Conservation (phyloP, 1,284 basidiomycete species). For the Wallemia hederae region DNA sequence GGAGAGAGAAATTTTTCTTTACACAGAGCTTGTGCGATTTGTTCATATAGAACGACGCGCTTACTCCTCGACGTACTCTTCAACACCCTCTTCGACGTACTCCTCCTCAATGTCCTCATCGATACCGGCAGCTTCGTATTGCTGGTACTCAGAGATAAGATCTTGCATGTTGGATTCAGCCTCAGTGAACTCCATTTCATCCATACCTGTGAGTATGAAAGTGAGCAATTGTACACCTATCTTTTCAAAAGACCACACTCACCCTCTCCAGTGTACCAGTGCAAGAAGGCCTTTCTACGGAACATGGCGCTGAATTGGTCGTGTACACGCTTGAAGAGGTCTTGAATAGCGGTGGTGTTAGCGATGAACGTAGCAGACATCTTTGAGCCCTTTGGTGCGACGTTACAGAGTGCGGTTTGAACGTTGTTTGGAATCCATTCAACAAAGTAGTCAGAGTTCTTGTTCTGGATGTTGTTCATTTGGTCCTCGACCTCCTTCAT, state of each 20-base stretch:
- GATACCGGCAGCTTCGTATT: constrained; percentile 5
- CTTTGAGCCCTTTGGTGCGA: constrained; percentile 69
- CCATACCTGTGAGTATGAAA: constrained; percentile 6
- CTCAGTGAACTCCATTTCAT: constrained; percentile 41
- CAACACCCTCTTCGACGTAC: constrained; percentile 5
- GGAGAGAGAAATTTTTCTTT: neutral
- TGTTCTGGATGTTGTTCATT: constrained; percentile 89
- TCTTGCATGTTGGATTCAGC: constrained; percentile 93
- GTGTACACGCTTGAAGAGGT: constrained; percentile 87
- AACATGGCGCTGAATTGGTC: constrained; percentile 98
- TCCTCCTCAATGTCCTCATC: constrained; percentile 6
- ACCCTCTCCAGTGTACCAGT: constrained; percentile 95
- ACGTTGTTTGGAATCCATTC: constrained; percentile 99
- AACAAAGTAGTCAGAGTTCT: constrained; percentile 91
- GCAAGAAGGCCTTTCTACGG: constrained; percentile 93
- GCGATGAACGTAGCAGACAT: constrained; percentile 82
- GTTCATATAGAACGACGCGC: too few species aligned
- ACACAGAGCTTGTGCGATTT: too few species aligned
- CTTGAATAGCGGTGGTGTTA: constrained; percentile 90
- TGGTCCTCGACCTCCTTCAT: constrained; percentile 99
- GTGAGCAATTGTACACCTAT: constrained; percentile 4
- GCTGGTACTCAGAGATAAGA: constrained; percentile 43
- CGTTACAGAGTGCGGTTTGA: constrained; percentile 65
- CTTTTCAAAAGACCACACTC: constrained; percentile 92
- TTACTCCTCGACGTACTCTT: constrained; percentile 6